A percentile compares a stretch with the other conserved stretches of the same genome.
Evolutionary conservation across 1,284 basidiomycete genomes (phyloP).

Genomic region (Tremellales sp.): DNA sequence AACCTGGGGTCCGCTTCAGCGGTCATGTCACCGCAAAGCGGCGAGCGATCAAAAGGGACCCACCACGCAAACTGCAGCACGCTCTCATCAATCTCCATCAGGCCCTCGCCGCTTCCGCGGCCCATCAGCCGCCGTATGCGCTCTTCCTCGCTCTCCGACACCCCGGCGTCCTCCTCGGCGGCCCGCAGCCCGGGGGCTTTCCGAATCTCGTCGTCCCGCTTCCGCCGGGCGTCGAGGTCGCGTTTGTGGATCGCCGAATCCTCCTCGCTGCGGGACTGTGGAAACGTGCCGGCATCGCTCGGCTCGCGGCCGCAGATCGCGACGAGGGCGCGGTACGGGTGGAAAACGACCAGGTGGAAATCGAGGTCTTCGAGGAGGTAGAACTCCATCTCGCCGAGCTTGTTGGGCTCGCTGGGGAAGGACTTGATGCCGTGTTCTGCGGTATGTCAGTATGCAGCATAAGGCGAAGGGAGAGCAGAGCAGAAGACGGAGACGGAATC

Average conservation of each 20-base stretch:
- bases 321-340: constrained; percentile 85
- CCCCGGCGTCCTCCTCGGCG: constrained; percentile 2
- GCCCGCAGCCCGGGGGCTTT: constrained; percentile 12
- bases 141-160: constrained; percentile 33
- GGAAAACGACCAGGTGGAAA: constrained; percentile 89
- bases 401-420: constrained; percentile 81
- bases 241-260: constrained; percentile 37
- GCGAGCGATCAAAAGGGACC: constrained; percentile 12
- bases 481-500: no score
- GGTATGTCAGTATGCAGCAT: neutral
- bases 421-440: constrained; percentile 64
- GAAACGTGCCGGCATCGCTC: constrained; percentile 42
- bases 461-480: no score
- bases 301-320: constrained; percentile 61
- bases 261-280: constrained; percentile 34
- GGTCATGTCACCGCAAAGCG: neutral
- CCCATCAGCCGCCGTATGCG: constrained; percentile 40
- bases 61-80: constrained; percentile 54
- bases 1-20: constrained; percentile 59
- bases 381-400: constrained; percentile 97
- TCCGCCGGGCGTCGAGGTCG: constrained; percentile 27
- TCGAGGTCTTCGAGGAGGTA: constrained; percentile 95
- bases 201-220: constrained; percentile 27
- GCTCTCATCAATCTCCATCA: constrained; percentile 51
- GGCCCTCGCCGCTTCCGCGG: constrained; percentile 43